phyloP scores from a whole-genome alignment of 2,329 filamentous ascomycete species.

The Apiospora kogelbergensis region DNA sequence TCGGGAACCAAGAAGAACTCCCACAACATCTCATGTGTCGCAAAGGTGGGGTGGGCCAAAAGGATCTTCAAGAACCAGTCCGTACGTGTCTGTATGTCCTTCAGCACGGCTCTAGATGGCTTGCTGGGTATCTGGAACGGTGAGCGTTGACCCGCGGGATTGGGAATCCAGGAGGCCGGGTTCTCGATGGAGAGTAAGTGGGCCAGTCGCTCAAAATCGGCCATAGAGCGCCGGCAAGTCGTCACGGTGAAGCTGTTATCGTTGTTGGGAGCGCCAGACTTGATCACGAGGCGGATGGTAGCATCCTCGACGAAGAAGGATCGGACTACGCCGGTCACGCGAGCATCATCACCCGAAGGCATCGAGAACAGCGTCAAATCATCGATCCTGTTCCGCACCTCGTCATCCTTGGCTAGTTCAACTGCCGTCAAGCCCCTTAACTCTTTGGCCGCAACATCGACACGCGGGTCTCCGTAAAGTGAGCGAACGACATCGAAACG shows the following conservation, averaged over 20 bases:
- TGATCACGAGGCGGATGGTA: slow-evolving; percentile 87
- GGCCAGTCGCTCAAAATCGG: slow-evolving; percentile 89
- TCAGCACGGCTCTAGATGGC: slow-evolving; percentile 81
- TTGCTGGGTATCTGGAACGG: slow-evolving; percentile 93
- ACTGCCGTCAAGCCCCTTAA: slow-evolving; percentile 87
- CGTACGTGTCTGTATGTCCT: slow-evolving; percentile 82
- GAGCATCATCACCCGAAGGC: slow-evolving; percentile 68
- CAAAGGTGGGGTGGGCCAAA: slow-evolving; percentile 85
- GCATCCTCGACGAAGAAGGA: slow-evolving; percentile 98
- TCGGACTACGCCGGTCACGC: slow-evolving; percentile 89
- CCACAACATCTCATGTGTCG: slow-evolving; percentile 97
- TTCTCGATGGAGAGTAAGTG: slow-evolving; percentile 84
- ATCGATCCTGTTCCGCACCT: slow-evolving; percentile 94
- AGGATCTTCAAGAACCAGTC: slow-evolving; percentile 88
- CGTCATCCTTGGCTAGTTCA: slow-evolving; percentile 95
- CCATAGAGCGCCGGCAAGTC: slow-evolving; percentile 82
- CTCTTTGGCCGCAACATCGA: slow-evolving; percentile 83
- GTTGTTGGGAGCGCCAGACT: slow-evolving; percentile 84
- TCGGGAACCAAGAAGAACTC: slow-evolving; percentile 98
- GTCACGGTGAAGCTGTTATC: slow-evolving; percentile 88
- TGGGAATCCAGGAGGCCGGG: slow-evolving; percentile 92
- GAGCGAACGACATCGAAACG: slow-evolving; percentile 89
- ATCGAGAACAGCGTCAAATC: slow-evolving; percentile 84
- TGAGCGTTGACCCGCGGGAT: slow-evolving; percentile 73
- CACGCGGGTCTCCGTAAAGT: slow-evolving; percentile 82